Percentiles rank a stretch among this genome's conserved stretches.
phyloP scores from a whole-genome alignment of 257 asterid species.

The Scutellaria minor region DNA sequence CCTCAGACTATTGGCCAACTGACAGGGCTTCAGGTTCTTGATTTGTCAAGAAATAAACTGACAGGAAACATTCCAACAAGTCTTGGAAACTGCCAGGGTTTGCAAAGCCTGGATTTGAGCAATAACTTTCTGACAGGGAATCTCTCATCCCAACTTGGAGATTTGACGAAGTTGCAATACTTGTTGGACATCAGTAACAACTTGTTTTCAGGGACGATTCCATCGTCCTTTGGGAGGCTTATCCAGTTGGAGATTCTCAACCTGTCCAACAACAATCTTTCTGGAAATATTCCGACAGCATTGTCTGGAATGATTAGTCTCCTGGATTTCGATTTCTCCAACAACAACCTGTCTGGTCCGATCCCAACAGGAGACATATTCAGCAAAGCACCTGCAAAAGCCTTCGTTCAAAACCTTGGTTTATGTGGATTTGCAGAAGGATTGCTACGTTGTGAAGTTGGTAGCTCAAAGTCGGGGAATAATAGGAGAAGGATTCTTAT shows the following conservation, averaged over 20 bases:
- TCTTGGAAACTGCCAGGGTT: conserved; percentile 47
- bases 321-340: conserved; percentile 57
- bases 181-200: conserved; percentile 74
- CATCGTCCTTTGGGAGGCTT: conserved; percentile 61
- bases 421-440: conserved; percentile 74
- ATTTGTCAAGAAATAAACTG: conserved; percentile 61
- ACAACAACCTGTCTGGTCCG: conserved; percentile 63
- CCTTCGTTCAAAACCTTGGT: conserved; percentile 58
- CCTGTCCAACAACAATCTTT: conserved; percentile 65
- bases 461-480: conserved; percentile 39
- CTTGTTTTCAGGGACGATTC: conserved; percentile 62
- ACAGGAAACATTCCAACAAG: conserved; percentile 56
- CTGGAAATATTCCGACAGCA: conserved; percentile 67
- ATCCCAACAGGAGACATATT: conserved; percentile 56
- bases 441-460: conserved; percentile 48
- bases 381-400: conserved; percentile 45
- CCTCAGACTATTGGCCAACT: conserved; percentile 53
- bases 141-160: conserved; percentile 68
- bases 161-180: conserved; percentile 47
- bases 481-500: conserved; percentile 47
- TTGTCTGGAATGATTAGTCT: conserved; percentile 64
- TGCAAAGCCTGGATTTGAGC: conserved; percentile 59
- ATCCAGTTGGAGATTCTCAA: conserved; percentile 61
- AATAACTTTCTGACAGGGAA: conserved; percentile 60
- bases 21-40: conserved; percentile 57